These are phyloP conservation scores for Zalerion maritima DNA, from an alignment of 495 filamentous ascomycete species.

Conservation along the genomic window DNA sequence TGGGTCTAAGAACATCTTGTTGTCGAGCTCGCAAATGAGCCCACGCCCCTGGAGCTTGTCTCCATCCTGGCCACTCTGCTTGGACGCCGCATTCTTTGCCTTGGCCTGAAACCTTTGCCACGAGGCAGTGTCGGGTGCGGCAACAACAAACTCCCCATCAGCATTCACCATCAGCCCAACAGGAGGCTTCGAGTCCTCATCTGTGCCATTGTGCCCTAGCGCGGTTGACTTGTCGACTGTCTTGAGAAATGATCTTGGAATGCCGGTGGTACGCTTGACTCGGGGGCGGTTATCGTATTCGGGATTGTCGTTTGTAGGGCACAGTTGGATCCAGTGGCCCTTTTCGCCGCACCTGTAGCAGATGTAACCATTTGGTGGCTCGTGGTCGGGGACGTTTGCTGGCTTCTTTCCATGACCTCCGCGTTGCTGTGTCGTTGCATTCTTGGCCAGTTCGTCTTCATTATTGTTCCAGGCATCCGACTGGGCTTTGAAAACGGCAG, in stretches of 20 bases:
- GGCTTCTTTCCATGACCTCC: slow-evolving; percentile 44
- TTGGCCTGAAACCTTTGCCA: slow-evolving; percentile 97
- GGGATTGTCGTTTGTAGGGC: slow-evolving; percentile 94
- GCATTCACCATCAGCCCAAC: slow-evolving; percentile 90
- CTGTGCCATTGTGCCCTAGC: slow-evolving; percentile 54
- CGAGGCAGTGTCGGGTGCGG: slow-evolving; percentile 80
- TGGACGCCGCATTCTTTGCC: slow-evolving; percentile 65
- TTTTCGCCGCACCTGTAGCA: slow-evolving; percentile 98
- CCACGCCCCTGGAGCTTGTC: slow-evolving; percentile 74
- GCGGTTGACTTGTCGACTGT: slow-evolving; percentile 81
- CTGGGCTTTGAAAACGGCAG: slow-evolving; percentile 72
- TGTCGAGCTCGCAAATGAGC: slow-evolving; percentile 87
- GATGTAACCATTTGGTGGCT: slow-evolving; percentile 82
- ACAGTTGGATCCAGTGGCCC: slow-evolving; percentile 96
- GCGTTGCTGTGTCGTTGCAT: slow-evolving; percentile 36
- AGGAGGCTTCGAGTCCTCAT: slow-evolving; percentile 61
- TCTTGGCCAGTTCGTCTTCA: slow-evolving; percentile 63
- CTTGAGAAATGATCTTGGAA: slow-evolving; percentile 83
- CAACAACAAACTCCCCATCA: slow-evolving; percentile 92
- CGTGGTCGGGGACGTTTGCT: slow-evolving; percentile 71
- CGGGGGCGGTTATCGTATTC: slow-evolving; percentile 81
- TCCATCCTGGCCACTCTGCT: slow-evolving; percentile 53
- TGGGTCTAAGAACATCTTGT: slow-evolving; percentile 90
- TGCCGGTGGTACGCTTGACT: slow-evolving; percentile 90
- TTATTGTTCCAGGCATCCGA: slow-evolving; percentile 77